Base-by-base conservation (phyloP, 2,329 filamentous ascomycete species). In the Fusarium sp. region DNA sequence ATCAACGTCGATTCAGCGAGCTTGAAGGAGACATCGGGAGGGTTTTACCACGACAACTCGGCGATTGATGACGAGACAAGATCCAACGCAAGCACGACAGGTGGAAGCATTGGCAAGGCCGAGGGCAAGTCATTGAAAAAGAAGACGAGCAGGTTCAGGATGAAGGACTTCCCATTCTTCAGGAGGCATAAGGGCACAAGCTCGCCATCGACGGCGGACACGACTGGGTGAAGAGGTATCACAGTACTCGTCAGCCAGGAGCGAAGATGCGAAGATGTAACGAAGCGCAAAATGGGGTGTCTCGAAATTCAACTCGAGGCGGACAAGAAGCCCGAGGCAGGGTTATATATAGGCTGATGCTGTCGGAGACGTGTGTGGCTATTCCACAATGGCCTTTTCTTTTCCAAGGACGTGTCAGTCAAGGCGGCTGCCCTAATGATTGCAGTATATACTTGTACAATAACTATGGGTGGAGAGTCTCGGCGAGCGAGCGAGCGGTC, bases 71-170 rank as follows among this genome's bases (percentile, higher is more conserved):
- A 78, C n/a, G 77, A 77, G 13, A 73, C 74, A 70, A 78, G 72
- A 58, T 78, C 77, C 6, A 67, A 71, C 40, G 70, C 64, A 20
- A 75, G 73, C 56, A 75, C 62, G 11, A 77, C 76, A 14, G 81
- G 81, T 51, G 81, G 81, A 58, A 80, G 82, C 73, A 80, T 82
- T 23, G 80, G 83, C 23, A 83, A 83, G 65, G 81, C 81, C 7
- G 83, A 87, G 31, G 80, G 80, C 55, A 85, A 82, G 65, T 78
- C 81, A 11, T 78, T 90, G 16, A 87, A 84, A 76, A 90, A 90
- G 79, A 88, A 87, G 77, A 82, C 87, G 5, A 90, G 87, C 73
- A 82, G 87, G 40, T 90, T 90, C 72, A 82, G 86, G 67, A 88
- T 90, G 82, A 90, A 88, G 68, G 84, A 86, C 44, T 82, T 88